Evolutionary conservation across 768 basidiomycete genomes (phyloP), one percentile per base, ranked within the genome.

Genomic region (Termitomyces sp.): DNA sequence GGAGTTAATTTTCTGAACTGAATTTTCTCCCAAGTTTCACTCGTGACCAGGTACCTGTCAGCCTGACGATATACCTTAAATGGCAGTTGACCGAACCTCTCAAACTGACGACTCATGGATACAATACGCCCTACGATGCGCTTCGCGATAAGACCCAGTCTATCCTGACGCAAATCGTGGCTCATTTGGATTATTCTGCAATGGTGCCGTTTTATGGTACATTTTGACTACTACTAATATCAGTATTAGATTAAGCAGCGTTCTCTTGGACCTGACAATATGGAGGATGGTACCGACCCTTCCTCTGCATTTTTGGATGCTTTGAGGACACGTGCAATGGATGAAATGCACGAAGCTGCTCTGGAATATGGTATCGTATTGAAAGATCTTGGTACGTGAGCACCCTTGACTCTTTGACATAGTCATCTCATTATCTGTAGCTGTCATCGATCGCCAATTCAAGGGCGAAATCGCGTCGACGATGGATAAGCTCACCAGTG

Each of bases 381-480:
- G 49, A 90, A 90, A 70, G 91, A 93, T 60, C 81, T 92, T 38
- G 86, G 84, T 84, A 62, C 5, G 77, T 51, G 15, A 17, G 8
- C 48, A 23, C 15, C 37, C 26, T 30, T 47, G 15, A 11, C 31
- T 6, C 14, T 6, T 46, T 33, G 21, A 48, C 11, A n/a, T 35
- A 30, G 30, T 51, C 3, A 3, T 14, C 9, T 40, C 17, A 30
- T 38, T 45, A 1, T n/a, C 23, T 33, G 35, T 55, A 85, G 91
- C 90, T 54, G 91, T 93, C 54, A 92, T 92, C 56, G 89, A 92
- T 66, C 76, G 91, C 31, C 87, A 91, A 63, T 93, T 93, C 76
- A 92, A 93, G 75, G 90, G 89, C 57, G 90, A 93, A 65, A 91
- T 91, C 61, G 91, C 89, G 1, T 73, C 79, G 28, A 89, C 89